Evolutionary conservation across 441 rosid genomes (phyloP), one percentile per base, ranked within the genome.

Genomic region (Gossypium trilobum): DNA sequence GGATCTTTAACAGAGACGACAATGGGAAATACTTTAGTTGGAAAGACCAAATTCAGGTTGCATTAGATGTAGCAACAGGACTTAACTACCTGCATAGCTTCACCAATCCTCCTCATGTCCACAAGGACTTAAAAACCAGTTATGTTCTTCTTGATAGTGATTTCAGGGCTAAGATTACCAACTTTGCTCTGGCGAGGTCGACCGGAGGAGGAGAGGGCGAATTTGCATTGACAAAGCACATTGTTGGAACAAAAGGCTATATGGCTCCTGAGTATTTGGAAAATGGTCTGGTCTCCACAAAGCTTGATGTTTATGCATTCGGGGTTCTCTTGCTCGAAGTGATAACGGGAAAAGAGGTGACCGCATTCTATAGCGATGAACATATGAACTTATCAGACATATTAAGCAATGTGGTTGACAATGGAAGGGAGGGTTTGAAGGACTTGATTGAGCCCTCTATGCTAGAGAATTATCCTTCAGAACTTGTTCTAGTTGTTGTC

Each of bases 251-350:
- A 1, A 86, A 79, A 78, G 94, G 95, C 16, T 87, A 87, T 72
- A 83, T 90, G 87, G 89, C 96, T 77, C 94, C 96, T 0, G 96
- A 92, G 79, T 92, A 90, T 78, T 52, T 92, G 82, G 91, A 90
- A 79, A 85, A 87, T 56, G 94, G 96, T 64, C 56, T 92, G 7
- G 84, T 92, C 29, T 87, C 91, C 14, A 81, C 91, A 65, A 92
- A 86, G 82, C 83, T 90, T 19, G 95, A 90, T 71, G 87, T 90
- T 16, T 92, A 85, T 67, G 89, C 93, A n/a, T 92, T 87, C 67
- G 96, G 97, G n/a, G 78, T 87, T 73, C 79, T 90, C 27, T 68
- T 86, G 75, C 70, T 84, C 79, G 97, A 91, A 84, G 82, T 85
- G 11, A 39, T 89, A 57, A 84, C 87, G 0, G 92, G 96, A 64